Conservation (phyloP, 805 yeast species). For the Pichia phayaonensis region DNA sequence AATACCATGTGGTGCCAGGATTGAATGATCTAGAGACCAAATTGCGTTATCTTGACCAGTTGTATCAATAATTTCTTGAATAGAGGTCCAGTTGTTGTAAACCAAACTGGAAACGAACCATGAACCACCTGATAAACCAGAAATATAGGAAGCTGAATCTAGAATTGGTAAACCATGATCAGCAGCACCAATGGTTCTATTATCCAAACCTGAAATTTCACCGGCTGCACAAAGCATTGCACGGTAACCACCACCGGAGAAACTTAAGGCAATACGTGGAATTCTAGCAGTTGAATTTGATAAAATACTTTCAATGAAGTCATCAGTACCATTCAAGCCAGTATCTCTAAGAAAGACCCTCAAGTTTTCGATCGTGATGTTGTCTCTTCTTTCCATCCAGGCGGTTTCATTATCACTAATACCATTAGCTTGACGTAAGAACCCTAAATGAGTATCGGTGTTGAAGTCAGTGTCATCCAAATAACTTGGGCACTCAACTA, state of each 20-base stretch:
- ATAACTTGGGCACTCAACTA: constrained; percentile 44
- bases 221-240: constrained; percentile 89
- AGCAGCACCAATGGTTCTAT: constrained; percentile 49
- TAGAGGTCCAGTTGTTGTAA: constrained; percentile 64
- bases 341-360: constrained; percentile 39
- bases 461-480: constrained; percentile 13
- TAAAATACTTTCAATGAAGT: constrained; percentile 30
- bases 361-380: constrained; percentile 38
- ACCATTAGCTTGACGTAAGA: constrained; percentile 39
- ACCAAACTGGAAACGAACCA: constrained; percentile 71
- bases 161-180: constrained; percentile 64
- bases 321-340: constrained; percentile 37
- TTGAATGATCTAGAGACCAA: constrained; percentile 63
- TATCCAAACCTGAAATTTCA: constrained; percentile 68
- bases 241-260: constrained; percentile 86
- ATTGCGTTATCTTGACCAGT: constrained; percentile 35
- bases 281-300: constrained; percentile 30
- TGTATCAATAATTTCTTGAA: constrained; percentile 47
- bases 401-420: constrained; percentile 40
- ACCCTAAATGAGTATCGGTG: constrained; percentile 16
- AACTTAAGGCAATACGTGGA: constrained; percentile 49
- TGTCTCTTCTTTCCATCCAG: constrained; percentile 46
- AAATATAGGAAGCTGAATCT: constrained; percentile 60
- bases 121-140: constrained; percentile 80
- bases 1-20: constrained; percentile 56